Evolutionary conservation across 2,329 filamentous ascomycete genomes (phyloP).

Genomic region (Biscogniauxia marginata): DNA sequence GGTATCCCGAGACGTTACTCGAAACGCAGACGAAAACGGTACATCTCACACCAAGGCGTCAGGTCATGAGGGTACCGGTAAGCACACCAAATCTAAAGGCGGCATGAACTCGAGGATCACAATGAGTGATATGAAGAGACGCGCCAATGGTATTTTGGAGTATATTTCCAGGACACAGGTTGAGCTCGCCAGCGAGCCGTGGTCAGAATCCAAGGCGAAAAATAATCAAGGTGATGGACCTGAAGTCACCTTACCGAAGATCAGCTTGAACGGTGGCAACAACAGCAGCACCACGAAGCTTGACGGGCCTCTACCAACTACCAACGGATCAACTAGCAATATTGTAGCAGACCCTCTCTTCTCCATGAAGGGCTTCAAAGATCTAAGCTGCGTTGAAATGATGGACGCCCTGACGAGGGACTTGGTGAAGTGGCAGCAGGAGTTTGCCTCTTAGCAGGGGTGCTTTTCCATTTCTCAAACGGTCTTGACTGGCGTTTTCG

Average conservation of each 20-base stretch:
- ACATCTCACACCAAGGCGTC: constrained; percentile 32
- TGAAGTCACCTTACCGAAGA: constrained; percentile 29
- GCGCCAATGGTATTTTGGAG: constrained; percentile 80
- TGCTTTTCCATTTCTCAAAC: constrained; percentile 11
- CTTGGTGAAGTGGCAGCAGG: constrained; percentile 81
- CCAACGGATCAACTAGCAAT: constrained; percentile 31
- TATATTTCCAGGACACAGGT: constrained; percentile 89
- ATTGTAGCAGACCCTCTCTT: constrained; percentile 31
- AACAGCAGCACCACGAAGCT: constrained; percentile 18
- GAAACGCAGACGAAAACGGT: constrained; percentile 46
- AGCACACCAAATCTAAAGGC: constrained; percentile 54
- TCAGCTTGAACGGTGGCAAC: constrained; percentile 37
- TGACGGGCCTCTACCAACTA: constrained; percentile 8
- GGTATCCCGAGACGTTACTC: constrained; percentile 46
- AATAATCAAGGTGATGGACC: constrained; percentile 37
- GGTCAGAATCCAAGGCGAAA: constrained; percentile 40
- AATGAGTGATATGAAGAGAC: constrained; percentile 84
- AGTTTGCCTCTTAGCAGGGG: constrained; percentile 48
- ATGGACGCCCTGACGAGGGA: constrained; percentile 83
- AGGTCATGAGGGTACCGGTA: constrained; percentile 41
- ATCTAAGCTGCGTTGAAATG: constrained; percentile 80
- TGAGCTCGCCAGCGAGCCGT: constrained; percentile 71
- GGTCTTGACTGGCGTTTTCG: constrained; percentile 2
- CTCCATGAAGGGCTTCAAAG: constrained; percentile 61
- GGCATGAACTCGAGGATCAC: constrained; percentile 68